Base-by-base conservation (phyloP, 192 early-diverging fungal genomes). In the Backusella sp. region DNA sequence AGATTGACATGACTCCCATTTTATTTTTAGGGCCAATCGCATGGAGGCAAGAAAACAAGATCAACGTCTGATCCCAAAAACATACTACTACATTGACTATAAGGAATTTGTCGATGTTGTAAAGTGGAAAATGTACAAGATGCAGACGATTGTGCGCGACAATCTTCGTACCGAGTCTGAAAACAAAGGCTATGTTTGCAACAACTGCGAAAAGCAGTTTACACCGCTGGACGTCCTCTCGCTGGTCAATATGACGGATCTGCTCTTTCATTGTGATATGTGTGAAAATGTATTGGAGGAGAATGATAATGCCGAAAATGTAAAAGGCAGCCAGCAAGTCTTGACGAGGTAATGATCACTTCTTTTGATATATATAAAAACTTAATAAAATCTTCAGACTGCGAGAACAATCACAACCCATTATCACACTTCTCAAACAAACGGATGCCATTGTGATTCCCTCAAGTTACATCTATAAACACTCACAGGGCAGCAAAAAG, bases 61-160 rank as follows among this genome's bases (percentile, higher is more conserved):
- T 72, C 88, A 90, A 71, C 82, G 88, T 26, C 77, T 83, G 19
- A 80, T 88, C 17, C 87, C 89, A 15, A 88, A 89, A 74, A 87
- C 87, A 42, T 96, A 92, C 75, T 96, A 94, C 81, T 95, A 94
- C 79, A 86, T 98, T 14, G 96, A 98, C 84, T 97, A 96, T 85
- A 94, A 94, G 78, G 87, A 91, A n/a, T 95, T 97, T 83, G 93
- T 98, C 0, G 92, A 97, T 74, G 95, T 96, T 7, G 92, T 97
- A 65, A 97, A 96, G 77, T 97, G 89, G 89, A 92, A 93, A 76
- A 95, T 98, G 79, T 94, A 90, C 86, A 91, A 90, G 81, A 93
- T 98, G 83, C 89, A 91, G 41, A 85, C 82, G 15, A 79, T 84
- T 32, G 88, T 93, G 37, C 77, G 85, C 12, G 82, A 84, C 23